phyloP scores from a whole-genome alignment of 805 yeast species.

The Candida methanosorbosa region DNA sequence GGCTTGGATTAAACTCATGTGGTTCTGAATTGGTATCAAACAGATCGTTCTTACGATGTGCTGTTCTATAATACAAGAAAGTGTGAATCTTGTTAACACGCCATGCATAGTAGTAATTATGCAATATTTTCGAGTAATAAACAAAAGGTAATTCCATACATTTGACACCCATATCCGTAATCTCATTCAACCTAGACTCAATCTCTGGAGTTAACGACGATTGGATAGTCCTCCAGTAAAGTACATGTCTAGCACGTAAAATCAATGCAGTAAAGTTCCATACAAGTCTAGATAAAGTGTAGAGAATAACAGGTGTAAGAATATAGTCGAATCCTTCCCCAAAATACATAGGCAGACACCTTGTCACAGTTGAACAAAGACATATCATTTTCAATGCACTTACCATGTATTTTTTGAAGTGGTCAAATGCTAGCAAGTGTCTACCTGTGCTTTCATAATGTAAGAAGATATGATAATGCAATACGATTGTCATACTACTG shows the following conservation, averaged over 20 bases:
- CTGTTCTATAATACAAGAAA: slow-evolving; percentile 4
- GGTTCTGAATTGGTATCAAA: slow-evolving; percentile 7
- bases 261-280: slow-evolving; percentile 3
- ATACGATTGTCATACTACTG: slow-evolving; percentile 13
- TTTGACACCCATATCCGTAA: not conserved
- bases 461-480: slow-evolving; percentile 29
- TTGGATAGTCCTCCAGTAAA: slow-evolving; percentile 4
- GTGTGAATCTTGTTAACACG: slow-evolving; percentile 9
- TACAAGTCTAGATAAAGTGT: slow-evolving; percentile 5
- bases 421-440: slow-evolving; percentile 24
- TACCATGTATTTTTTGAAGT: slow-evolving; percentile 23
- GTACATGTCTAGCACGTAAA: slow-evolving; percentile 8
- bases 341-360: slow-evolving; percentile 26
- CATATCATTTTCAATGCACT: slow-evolving; percentile 24
- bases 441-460: slow-evolving; percentile 28
- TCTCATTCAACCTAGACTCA: not conserved
- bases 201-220: slow-evolving; percentile 6
- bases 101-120: slow-evolving; percentile 17
- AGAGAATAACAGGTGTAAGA: slow-evolving; percentile 28
- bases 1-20: not conserved
- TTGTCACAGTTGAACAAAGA: slow-evolving; percentile 22
- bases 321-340: slow-evolving; percentile 32
- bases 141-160: not conserved
- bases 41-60: not conserved
- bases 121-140: slow-evolving; percentile 5